Evolutionary conservation across 2,329 filamentous ascomycete species (phyloP).

Genomic region (Falciphora oryzae): DNA sequence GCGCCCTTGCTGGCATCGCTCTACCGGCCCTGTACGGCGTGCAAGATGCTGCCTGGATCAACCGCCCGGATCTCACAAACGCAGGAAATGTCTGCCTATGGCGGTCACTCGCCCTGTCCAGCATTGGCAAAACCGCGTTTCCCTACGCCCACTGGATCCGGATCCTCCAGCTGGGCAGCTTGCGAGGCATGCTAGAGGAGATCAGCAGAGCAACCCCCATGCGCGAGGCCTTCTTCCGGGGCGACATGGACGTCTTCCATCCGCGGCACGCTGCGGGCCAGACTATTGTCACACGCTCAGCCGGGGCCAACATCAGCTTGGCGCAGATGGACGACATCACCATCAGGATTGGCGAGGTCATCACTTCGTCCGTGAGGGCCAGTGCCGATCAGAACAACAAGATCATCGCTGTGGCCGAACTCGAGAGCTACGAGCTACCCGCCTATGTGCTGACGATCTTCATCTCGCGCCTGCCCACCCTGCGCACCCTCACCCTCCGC

Average conservation of each 20-base stretch:
- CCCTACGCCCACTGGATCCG: slow-evolving; percentile 66
- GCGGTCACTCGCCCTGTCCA: slow-evolving; percentile 63
- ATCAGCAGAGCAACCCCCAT: slow-evolving; percentile 22
- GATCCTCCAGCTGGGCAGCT: slow-evolving; percentile 55
- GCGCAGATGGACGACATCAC: slow-evolving; percentile 32
- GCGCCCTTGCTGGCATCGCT: slow-evolving; percentile 50
- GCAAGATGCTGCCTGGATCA: background rate
- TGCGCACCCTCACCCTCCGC: slow-evolving; percentile 54
- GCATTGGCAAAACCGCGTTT: slow-evolving; percentile 54
- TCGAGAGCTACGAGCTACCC: slow-evolving; percentile 47
- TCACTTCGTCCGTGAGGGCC: slow-evolving; percentile 44
- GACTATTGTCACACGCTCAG: slow-evolving; percentile 10
- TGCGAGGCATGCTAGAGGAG: slow-evolving; percentile 53
- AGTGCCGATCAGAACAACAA: slow-evolving; percentile 34
- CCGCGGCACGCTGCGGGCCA: slow-evolving; percentile 15
- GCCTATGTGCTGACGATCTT: slow-evolving; percentile 48
- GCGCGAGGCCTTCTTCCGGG: too few relatives aligned
- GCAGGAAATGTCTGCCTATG: slow-evolving; percentile 47
- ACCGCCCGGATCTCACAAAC: background rate
- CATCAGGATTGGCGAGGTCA: slow-evolving; percentile 48
- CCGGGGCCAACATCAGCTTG: slow-evolving; percentile 13
- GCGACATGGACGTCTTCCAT: slow-evolving; percentile 7
- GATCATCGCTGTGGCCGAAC: slow-evolving; percentile 48
- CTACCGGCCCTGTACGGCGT: slow-evolving; percentile 55
- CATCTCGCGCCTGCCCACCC: slow-evolving; percentile 50